A percentile compares a stretch with the other conserved stretches of the same genome.
Evolutionary conservation across 2,329 filamentous ascomycete species (phyloP).

Genomic region (Kalaharituber pfeilii): DNA sequence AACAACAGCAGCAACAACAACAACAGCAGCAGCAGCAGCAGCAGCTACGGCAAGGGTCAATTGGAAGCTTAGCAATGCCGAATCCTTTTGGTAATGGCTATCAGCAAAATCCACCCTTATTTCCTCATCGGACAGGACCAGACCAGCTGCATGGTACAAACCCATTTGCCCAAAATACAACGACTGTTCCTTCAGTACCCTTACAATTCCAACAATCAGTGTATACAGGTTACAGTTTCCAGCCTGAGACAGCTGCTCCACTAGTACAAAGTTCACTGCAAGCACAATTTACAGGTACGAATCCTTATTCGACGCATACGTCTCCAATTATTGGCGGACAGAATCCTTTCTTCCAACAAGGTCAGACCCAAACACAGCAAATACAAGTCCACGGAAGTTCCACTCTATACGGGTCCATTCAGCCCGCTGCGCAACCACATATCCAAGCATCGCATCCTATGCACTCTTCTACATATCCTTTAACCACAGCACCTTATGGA

Average conservation of each 20-base stretch:
- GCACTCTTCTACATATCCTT: slow-evolving; percentile 34
- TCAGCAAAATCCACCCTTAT: background rate
- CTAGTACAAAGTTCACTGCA: background rate
- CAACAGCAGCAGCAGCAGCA: slow-evolving; percentile 21
- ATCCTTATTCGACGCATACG: background rate
- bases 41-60: slow-evolving; percentile 16
- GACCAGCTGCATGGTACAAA: slow-evolving; percentile 20
- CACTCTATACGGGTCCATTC: no score
- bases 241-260: background rate
- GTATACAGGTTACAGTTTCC: no score
- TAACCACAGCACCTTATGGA: slow-evolving; percentile 34
- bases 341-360: slow-evolving; percentile 7
- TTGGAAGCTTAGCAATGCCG: no score
- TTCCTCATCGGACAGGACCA: slow-evolving; percentile 1
- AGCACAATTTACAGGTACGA: background rate
- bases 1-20: slow-evolving; percentile 8
- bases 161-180: slow-evolving; percentile 19
- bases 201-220: slow-evolving; percentile 2
- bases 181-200: background rate
- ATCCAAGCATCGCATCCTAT: slow-evolving; percentile 24
- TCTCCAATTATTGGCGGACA: background rate
- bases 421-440: no score
- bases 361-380: background rate
- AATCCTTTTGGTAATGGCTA: background rate
- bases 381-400: no score